phyloP scores from a whole-genome alignment of 1,139 yeast genomes.

The Taphrina communis region DNA sequence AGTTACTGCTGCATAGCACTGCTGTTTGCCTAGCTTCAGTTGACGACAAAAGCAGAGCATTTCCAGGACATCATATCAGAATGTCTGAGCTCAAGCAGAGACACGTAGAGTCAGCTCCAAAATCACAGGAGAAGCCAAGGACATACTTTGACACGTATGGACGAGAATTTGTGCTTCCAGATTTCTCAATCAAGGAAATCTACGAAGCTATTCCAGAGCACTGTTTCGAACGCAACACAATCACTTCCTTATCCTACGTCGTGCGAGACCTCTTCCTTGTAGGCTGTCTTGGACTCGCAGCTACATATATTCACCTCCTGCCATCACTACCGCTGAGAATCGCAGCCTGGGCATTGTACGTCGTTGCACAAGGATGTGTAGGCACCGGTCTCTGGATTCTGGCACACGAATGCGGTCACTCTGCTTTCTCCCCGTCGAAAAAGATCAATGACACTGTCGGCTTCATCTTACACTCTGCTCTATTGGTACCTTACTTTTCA shows the following conservation, averaged over 20 bases:
- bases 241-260: constrained; percentile 66
- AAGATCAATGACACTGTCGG: constrained; percentile 76
- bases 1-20: background rate
- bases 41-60: no score
- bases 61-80: background rate
- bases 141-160: constrained; percentile 54
- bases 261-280: constrained; percentile 66
- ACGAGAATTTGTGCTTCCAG: constrained; percentile 71
- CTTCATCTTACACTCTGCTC: constrained; percentile 79
- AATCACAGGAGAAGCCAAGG: constrained; percentile 27
- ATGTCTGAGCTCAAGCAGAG: constrained; percentile 33
- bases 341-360: constrained; percentile 65
- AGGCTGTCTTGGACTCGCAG: constrained; percentile 62
- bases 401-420: constrained; percentile 92
- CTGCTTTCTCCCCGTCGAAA: constrained; percentile 76
- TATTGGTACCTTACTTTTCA: constrained; percentile 81
- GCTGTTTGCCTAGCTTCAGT: no score
- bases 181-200: constrained; percentile 73
- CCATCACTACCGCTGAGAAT: constrained; percentile 58
- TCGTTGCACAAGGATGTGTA: constrained; percentile 65
- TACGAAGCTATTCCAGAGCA: constrained; percentile 74
- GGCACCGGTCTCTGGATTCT: constrained; percentile 84
- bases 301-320: constrained; percentile 60
- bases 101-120: background rate
- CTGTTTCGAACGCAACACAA: constrained; percentile 70